phyloP scores from a whole-genome alignment of 345 rosid species.

The Mallotus nudiflorus region DNA sequence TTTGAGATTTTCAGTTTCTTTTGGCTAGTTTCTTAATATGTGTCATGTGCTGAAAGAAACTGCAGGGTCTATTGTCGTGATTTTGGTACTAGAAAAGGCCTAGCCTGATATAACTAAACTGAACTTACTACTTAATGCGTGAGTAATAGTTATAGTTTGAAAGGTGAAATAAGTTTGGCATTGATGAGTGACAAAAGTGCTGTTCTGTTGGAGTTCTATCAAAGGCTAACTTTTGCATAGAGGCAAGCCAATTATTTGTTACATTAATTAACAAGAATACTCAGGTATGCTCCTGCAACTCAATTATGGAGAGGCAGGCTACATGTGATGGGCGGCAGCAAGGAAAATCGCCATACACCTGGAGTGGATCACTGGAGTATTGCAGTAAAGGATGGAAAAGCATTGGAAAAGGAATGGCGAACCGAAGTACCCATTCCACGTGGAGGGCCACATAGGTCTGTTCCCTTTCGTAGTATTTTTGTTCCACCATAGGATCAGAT shows the following conservation, averaged over 20 bases:
- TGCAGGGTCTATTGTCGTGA: no score
- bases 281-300: slow-evolving; percentile 90
- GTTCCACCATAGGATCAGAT: neutral
- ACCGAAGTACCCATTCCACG: slow-evolving; percentile 71
- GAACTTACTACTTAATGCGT: neutral
- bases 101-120: neutral
- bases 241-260: neutral
- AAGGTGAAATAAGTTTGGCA: neutral
- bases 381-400: slow-evolving; percentile 72
- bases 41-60: no score
- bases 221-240: neutral
- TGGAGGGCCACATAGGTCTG: slow-evolving; percentile 91
- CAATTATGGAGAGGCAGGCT: slow-evolving; percentile 93
- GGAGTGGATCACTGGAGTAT: slow-evolving; percentile 85
- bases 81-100: neutral
- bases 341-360: slow-evolving; percentile 76
- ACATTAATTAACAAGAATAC: slow-evolving; percentile 15
- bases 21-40: no score
- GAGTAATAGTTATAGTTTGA: neutral
- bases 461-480: neutral
- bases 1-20: no score
- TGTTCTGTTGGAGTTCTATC: neutral
- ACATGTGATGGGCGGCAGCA: slow-evolving; percentile 91
- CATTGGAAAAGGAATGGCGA: slow-evolving; percentile 61
- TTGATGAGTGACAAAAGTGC: neutral